phyloP scores from a whole-genome alignment of 73 alveolate genomes.

The Blepharisma japonicum region DNA sequence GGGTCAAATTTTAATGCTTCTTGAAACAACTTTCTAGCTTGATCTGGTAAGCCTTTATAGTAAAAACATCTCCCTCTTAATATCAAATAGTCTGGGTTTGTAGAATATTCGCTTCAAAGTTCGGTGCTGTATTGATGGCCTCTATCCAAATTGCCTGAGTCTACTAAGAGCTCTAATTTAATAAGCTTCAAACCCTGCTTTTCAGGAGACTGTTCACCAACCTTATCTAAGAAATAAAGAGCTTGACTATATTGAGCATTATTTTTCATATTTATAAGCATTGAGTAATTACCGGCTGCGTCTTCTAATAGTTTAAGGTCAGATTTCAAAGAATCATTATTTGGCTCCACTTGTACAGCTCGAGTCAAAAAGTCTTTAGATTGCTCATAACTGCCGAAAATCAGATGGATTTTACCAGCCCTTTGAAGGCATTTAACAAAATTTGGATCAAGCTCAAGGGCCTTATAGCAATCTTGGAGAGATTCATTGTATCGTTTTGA shows the following conservation, averaged over 20 bases:
- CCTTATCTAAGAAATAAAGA: conserved; percentile 4
- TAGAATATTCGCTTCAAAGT: conserved; percentile 8
- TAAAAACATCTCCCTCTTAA: conserved; percentile 41
- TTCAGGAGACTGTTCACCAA: conserved; percentile 32
- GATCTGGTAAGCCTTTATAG: conserved; percentile 52
- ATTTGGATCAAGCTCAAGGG: conserved; percentile 74
- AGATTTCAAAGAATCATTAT: conserved; percentile 38
- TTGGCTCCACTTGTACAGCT: conserved; percentile 44
- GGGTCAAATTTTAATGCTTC: conserved; percentile 78
- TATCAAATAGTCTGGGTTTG: conserved; percentile 46
- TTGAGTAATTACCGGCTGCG: conserved; percentile 35
- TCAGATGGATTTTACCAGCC: conserved; percentile 55
- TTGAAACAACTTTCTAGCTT: conserved; percentile 58
- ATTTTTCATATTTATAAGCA: conserved; percentile 37
- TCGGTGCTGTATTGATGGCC: conserved; percentile 37
- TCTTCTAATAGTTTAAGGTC: conserved; percentile 43
- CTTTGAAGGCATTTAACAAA: conserved; percentile 77
- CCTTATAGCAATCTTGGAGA: conserved; percentile 80
- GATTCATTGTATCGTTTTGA: conserved; percentile 80
- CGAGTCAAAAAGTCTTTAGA: conserved; percentile 46
- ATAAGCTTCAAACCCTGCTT: conserved; percentile 15
- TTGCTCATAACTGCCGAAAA: conserved; percentile 65
- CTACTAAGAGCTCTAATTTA: conserved; percentile 40
- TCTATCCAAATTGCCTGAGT: conserved; percentile 31
- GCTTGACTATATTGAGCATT: conserved; percentile 36